These are phyloP conservation scores for Colletotrichum sp. DNA, from an alignment of 2,329 filamentous ascomycete species.

Conservation along the genomic window DNA sequence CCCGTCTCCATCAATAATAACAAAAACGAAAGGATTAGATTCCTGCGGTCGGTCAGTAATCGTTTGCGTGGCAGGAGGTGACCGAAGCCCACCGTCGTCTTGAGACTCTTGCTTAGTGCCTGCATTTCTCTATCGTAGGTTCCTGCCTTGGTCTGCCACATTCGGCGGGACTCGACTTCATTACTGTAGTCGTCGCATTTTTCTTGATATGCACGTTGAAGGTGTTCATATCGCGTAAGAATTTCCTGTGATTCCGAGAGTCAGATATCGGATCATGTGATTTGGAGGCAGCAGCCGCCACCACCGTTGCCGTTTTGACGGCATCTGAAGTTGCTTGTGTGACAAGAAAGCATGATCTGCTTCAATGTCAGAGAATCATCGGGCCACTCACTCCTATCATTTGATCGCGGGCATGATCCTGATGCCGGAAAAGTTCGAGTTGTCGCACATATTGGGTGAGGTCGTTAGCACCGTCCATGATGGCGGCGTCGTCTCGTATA, in stretches of 20 bases:
- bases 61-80: not conserved
- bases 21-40: constrained; percentile 35
- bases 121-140: not conserved
- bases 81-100: constrained; percentile 13
- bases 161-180: constrained; percentile 24
- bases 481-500: not conserved
- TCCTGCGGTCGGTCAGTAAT: constrained; percentile 26
- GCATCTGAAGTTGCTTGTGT: not conserved
- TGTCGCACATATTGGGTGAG: constrained; percentile 1
- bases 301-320: not conserved
- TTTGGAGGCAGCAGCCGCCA: not conserved
- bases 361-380: not conserved
- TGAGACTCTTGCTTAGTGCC: not conserved
- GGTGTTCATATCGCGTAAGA: not conserved
- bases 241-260: not conserved
- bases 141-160: constrained; percentile 23
- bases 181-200: constrained; percentile 25
- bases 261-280: not conserved
- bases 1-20: constrained; percentile 40
- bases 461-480: constrained; percentile 4
- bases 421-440: constrained; percentile 13
- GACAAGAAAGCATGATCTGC: not conserved
- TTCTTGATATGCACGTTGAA: constrained; percentile 7
- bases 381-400: constrained; percentile 11
- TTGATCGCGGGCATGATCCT: constrained; percentile 11